Percentiles rank a stretch among this genome's conserved stretches.
Conservation (phyloP, 2,329 filamentous ascomycete species). For the Hypoxylon rubiginosum region DNA sequence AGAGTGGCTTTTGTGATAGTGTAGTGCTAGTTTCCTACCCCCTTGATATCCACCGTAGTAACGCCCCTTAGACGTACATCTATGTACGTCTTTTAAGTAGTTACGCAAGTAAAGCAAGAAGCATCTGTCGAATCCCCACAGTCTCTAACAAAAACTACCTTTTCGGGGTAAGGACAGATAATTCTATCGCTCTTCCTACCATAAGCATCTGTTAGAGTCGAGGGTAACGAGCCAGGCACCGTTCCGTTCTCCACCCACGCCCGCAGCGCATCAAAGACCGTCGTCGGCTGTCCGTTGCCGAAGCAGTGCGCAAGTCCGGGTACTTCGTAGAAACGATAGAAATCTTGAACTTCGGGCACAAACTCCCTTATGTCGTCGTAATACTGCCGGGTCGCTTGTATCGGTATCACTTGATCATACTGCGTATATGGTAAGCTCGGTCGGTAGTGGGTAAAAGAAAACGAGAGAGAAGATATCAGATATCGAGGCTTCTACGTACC, state of each 20-base stretch:
- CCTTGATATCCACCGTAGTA: no score
- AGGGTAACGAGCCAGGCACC: constrained; percentile 16
- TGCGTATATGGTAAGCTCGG: constrained; percentile 8
- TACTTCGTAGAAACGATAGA: constrained; percentile 40
- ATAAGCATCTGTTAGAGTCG: constrained; percentile 7
- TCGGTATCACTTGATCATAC: constrained; percentile 41
- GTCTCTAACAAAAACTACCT: constrained; percentile 5
- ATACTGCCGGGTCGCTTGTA: constrained; percentile 33
- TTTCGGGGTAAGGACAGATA: constrained; percentile 22
- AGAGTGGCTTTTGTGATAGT: no score
- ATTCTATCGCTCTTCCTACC: constrained; percentile 22
- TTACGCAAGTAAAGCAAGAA: constrained; percentile 21
- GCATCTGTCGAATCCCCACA: constrained; percentile 16
- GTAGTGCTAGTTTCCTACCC: no score
- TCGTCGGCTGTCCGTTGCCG: constrained; percentile 35
- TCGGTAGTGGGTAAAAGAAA: no score
- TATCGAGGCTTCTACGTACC: constrained; percentile 24
- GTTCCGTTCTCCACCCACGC: constrained; percentile 41
- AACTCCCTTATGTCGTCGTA: constrained; percentile 28
- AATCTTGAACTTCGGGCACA: constrained; percentile 29
- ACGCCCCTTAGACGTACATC: no score
- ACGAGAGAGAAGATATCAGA: not conserved
- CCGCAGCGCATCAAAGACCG: constrained; percentile 33
- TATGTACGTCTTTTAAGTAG: no score
- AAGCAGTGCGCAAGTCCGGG: constrained; percentile 42